Base-by-base conservation (phyloP, 257 asterid genomes). In the Solanum lignicaule region DNA sequence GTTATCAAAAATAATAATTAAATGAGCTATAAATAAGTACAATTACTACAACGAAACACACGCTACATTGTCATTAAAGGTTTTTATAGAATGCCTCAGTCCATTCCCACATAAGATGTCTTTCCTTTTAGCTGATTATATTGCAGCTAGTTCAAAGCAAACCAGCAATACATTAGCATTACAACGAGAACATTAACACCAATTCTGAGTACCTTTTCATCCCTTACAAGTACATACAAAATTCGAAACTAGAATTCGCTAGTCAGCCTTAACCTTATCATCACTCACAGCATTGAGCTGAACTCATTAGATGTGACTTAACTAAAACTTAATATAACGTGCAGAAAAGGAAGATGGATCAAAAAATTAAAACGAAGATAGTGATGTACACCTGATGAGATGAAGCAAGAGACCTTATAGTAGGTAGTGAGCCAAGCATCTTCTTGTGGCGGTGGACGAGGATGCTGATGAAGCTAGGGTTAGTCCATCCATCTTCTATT, bases 391-490 rank as follows among this genome's bases (percentile, higher is more conserved):
- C 99, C 95, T 89, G 91, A 32, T 83, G 87, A 88, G 91, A 32
- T 75, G 93, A 86, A 81, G 93, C 73, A 88, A 90, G 72, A 52
- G 96, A 92, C 48, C 35, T 91, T 91, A 27, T 68, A 90, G 91
- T 88, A 93, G 83, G 95, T 73, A 84, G 58, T 88, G 31, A 91
- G 81, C 98, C 98, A 93, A 89, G 95, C 95, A 91, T 95, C 96
- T 89, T 94, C 94, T 81, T 91, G 91, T 88, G 96, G 98, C 33
- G 35, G 18, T 66, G 36, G 95, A 89, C 32, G 94, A 92, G 27
- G 94, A 92, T 4, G 33, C 23, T 32, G 96, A 89, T 38, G 97
- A 91, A 92, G 92, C 95, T 93, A 94, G 98, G 98, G 98, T 90
- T 92, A 90, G 94, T 46, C 93, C 84, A 75, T 93, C 95, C 96